A percentile compares a stretch with the other conserved stretches of the same genome.
phyloP scores from a whole-genome alignment of 2,329 filamentous ascomycete genomes.

The Arthrinium puccinioides region DNA sequence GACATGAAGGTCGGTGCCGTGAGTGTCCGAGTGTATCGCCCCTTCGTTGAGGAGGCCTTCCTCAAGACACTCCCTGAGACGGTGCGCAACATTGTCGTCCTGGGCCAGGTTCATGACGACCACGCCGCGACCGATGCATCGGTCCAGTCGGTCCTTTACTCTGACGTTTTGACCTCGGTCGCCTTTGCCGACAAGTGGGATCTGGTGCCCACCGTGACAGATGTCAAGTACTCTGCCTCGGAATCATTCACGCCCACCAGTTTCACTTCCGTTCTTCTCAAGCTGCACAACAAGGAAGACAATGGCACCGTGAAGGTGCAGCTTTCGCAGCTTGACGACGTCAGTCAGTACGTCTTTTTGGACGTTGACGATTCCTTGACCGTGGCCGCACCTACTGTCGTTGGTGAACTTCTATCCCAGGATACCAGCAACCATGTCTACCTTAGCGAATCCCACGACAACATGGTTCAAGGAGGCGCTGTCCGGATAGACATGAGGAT shows the following conservation, averaged over 20 bases:
- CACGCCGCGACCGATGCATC: slow-evolving; percentile 66
- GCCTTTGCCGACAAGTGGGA: slow-evolving; percentile 67
- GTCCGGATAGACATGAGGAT: slow-evolving; percentile 79
- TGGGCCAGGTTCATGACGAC: slow-evolving; percentile 79
- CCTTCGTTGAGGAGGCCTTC: slow-evolving; percentile 93
- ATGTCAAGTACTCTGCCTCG: slow-evolving; percentile 82
- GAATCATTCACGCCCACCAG: slow-evolving; percentile 48
- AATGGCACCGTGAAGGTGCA: slow-evolving; percentile 41
- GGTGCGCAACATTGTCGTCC: slow-evolving; percentile 68
- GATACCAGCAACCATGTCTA: slow-evolving; percentile 59
- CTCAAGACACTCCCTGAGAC: slow-evolving; percentile 71
- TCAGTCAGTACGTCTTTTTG: slow-evolving; percentile 91
- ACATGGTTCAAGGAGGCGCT: slow-evolving; percentile 66
- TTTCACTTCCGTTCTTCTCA: slow-evolving; percentile 43
- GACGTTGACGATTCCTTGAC: slow-evolving; percentile 71
- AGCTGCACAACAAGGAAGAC: slow-evolving; percentile 37
- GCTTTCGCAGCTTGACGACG: slow-evolving; percentile 40
- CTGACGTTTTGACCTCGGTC: slow-evolving; percentile 82
- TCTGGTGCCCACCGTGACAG: slow-evolving; percentile 58
- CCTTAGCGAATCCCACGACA: slow-evolving; percentile 56
- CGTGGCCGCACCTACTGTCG: slow-evolving; percentile 53
- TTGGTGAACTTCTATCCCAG: slow-evolving; percentile 59
- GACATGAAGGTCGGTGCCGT: slow-evolving; percentile 79
- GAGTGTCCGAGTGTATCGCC: slow-evolving; percentile 88
- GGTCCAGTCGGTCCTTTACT: slow-evolving; percentile 78